A percentile compares a stretch with the other conserved stretches of the same genome.
These are phyloP conservation scores for Phytophthora uliginosa DNA, from an alignment of 352 stramenopile species.

Conservation along the genomic window DNA sequence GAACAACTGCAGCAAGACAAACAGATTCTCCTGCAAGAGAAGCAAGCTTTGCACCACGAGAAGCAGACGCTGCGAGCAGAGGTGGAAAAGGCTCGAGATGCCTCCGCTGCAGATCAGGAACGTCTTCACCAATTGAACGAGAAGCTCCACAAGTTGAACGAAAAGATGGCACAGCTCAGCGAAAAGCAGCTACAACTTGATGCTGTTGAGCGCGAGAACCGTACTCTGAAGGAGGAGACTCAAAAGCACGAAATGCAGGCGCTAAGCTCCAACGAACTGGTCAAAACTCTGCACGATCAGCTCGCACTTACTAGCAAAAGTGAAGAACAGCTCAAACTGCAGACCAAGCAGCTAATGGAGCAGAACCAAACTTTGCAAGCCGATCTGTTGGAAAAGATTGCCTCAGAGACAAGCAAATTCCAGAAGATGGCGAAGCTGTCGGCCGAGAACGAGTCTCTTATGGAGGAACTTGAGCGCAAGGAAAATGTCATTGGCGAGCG, in stretches of 20 bases:
- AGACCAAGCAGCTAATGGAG: constrained; percentile 76
- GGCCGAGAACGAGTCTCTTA: constrained; percentile 65
- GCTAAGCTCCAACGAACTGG: constrained; percentile 56
- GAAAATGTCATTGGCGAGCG: constrained; percentile 47
- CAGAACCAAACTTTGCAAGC: constrained; percentile 74
- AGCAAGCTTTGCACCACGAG: constrained; percentile 51
- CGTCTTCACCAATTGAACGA: constrained; percentile 51
- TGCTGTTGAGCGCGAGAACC: constrained; percentile 62
- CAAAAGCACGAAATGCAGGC: constrained; percentile 73
- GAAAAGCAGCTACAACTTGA: constrained; percentile 58
- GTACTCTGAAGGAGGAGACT: constrained; percentile 64
- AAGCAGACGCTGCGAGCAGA: constrained; percentile 25
- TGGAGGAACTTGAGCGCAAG: constrained; percentile 60
- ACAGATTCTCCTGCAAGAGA: constrained; percentile 43
- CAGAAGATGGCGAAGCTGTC: constrained; percentile 75
- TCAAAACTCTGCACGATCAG: constrained; percentile 67
- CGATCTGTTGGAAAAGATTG: constrained; percentile 79
- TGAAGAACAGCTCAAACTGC: constrained; percentile 77
- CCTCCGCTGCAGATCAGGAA: constrained; percentile 34
- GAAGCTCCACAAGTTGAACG: constrained; percentile 42
- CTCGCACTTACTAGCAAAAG: constrained; percentile 62
- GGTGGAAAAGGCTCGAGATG: constrained; percentile 28
- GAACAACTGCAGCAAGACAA: constrained; percentile 55
- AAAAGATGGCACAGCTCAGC: constrained; percentile 36
- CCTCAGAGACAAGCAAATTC: constrained; percentile 69